Evolutionary conservation across 2,329 filamentous ascomycete genomes (phyloP).

Genomic region (Cercospora sp.): DNA sequence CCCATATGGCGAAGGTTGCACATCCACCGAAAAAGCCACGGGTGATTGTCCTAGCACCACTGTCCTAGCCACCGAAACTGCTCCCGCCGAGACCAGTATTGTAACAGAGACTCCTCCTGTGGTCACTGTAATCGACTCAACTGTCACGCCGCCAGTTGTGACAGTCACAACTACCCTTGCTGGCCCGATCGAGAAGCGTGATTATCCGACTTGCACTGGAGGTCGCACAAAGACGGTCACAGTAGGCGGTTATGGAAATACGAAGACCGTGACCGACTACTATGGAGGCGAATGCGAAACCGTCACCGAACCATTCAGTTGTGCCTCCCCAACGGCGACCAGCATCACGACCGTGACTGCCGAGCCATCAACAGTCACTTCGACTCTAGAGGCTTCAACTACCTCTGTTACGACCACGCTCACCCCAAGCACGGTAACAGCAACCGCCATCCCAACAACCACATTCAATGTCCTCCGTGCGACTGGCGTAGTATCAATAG

Average conservation of each 20-base stretch:
- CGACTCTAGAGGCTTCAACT: neutral
- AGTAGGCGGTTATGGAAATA: neutral
- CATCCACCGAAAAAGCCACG: neutral
- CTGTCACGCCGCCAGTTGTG: neutral
- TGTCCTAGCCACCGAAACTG: neutral
- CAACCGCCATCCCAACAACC: neutral
- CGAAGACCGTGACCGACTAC: neutral
- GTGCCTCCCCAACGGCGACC: neutral
- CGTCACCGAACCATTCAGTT: neutral
- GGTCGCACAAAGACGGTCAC: neutral
- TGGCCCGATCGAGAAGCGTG: neutral
- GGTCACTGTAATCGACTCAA: neutral
- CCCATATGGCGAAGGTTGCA: slow-evolving; percentile 1
- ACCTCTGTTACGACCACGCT: neutral
- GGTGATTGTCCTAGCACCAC: neutral
- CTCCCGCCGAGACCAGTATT: neutral
- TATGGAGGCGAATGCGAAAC: neutral
- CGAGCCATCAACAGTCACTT: neutral
- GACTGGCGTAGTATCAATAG: neutral
- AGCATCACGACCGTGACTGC: neutral
- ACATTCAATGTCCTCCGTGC: neutral
- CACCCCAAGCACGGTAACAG: neutral
- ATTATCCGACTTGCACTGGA: neutral
- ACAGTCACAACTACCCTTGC: neutral
- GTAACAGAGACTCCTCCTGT: neutral